Conservation (phyloP, 805 yeast genomes). For the Candida pseudoglaebosa region DNA sequence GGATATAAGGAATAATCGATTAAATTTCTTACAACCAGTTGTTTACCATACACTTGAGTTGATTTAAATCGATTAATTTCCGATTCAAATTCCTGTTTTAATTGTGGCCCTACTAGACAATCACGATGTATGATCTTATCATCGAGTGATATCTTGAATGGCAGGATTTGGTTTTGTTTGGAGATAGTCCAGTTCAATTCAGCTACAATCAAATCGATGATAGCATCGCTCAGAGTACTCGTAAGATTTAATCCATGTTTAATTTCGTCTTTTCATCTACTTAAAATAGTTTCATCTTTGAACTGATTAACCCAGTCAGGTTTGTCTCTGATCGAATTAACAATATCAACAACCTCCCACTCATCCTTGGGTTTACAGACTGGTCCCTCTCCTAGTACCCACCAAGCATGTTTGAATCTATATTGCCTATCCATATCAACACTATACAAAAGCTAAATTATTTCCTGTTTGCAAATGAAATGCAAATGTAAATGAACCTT, state of each 20-base stretch:
- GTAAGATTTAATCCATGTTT: conserved; percentile 9
- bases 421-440: too few species aligned
- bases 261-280: conserved; percentile 19
- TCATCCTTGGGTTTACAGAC: too few species aligned
- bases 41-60: too few species aligned
- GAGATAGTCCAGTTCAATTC: conserved; percentile 29
- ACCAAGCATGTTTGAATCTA: too few species aligned
- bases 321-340: conserved; percentile 14
- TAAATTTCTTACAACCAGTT: too few species aligned
- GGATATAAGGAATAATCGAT: too few species aligned
- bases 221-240: conserved; percentile 13
- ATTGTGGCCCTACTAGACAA: conserved; percentile 10
- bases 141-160: conserved; percentile 16
- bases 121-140: conserved; percentile 19
- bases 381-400: too few species aligned
- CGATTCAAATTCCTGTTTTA: conserved; percentile 10
- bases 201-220: conserved; percentile 20
- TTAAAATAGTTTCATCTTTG: conserved; percentile 11
- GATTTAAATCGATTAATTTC: conserved; percentile 18
- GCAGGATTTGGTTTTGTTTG: conserved; percentile 9
- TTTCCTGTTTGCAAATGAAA: too few species aligned
- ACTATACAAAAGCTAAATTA: too few species aligned
- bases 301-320: conserved; percentile 17
- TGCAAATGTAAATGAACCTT: too few species aligned
- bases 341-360: conserved; percentile 14